Conservation (phyloP, 306 rosid genomes). For the Cicer judaicum region DNA sequence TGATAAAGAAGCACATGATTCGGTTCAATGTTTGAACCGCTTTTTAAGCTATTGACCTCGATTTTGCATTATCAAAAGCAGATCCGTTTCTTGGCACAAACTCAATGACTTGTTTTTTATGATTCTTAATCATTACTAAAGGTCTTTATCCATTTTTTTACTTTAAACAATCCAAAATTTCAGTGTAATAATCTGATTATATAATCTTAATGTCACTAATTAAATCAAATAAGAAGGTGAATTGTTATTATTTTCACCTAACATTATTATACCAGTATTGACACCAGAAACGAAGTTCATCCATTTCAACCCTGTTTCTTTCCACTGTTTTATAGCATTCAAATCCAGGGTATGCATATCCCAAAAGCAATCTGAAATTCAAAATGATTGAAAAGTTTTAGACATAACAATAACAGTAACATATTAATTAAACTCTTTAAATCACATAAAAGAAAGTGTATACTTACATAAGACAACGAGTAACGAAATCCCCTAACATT, state of each 20-base stretch:
- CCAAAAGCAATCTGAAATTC: conserved; percentile 66
- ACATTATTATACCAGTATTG: conserved; percentile 71
- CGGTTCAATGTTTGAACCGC: conserved; percentile 30
- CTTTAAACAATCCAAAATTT: conserved; percentile 18
- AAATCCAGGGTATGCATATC: conserved; percentile 95
- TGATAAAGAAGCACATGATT: conserved; percentile 40
- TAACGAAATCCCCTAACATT: conserved; percentile 84
- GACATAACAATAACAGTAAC: neutral
- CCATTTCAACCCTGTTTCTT: conserved; percentile 58
- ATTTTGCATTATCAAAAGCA: conserved; percentile 36
- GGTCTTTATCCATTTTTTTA: conserved; percentile 21
- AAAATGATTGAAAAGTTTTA: conserved; percentile 1
- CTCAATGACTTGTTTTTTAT: conserved; percentile 30
- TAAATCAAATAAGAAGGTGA: conserved; percentile 19
- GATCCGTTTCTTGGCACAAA: conserved; percentile 34
- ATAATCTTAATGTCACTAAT: neutral
- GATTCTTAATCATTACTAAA: conserved; percentile 13
- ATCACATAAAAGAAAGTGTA: neutral
- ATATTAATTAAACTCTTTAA: neutral
- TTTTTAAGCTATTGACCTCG: conserved; percentile 35
- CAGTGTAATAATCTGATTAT: neutral
- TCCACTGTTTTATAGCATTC: conserved; percentile 82
- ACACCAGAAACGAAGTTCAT: conserved; percentile 95
- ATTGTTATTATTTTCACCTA: neutral
- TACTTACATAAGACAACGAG: conserved; percentile 78